Base-by-base conservation (phyloP, 805 yeast genomes). In the Candida chauliodis region DNA sequence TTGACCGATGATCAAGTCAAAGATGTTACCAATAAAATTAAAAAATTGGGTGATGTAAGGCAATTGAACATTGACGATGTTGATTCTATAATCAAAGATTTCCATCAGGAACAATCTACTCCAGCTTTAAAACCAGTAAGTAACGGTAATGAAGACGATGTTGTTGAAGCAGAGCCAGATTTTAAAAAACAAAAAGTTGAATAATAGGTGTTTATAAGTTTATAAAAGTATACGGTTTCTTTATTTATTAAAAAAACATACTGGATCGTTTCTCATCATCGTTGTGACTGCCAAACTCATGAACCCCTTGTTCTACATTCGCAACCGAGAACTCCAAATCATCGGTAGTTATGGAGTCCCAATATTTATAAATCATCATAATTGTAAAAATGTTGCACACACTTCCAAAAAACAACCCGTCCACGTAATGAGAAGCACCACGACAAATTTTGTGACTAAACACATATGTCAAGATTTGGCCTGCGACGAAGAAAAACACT, bases 301-400 rank as follows among this genome's bases (percentile, higher is more conserved):
- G 55, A 18, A 65, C 61, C 4, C 66, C 67, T 23, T 61, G 64
- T 43, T 67, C 73, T 11, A 61, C 66, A 28, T 54, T 61, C 10
- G 73, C 71, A 36, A 87, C 93, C 34, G 88, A 78, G 60, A 91
- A 93, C 63, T 91, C 99, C 50, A 91, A 78, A 58, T 93, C 98
- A 53, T 91, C 98, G 41, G 81, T 79, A 9, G 98, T 93, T 37
- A 91, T 82, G 75, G 90, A 88, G 54, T 90, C 97, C 96, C 98
- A 91, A 50, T 80, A 87, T 63, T 93, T 90, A 69, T 89, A 91
- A 36, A 91, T 71, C 98, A 93, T 91, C 95, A 93, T 89, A 39
- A 84, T 65, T 3, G 95, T 75, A 52, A 88, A 84, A 35, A 88
- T 56, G 55, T 87, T 87, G 55, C 95, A 77, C 24, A 88, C 52